Evolutionary conservation across 2,329 filamentous ascomycete species (phyloP), one percentile per base, ranked within the genome.

Genomic region (Paecilomyces sp.): DNA sequence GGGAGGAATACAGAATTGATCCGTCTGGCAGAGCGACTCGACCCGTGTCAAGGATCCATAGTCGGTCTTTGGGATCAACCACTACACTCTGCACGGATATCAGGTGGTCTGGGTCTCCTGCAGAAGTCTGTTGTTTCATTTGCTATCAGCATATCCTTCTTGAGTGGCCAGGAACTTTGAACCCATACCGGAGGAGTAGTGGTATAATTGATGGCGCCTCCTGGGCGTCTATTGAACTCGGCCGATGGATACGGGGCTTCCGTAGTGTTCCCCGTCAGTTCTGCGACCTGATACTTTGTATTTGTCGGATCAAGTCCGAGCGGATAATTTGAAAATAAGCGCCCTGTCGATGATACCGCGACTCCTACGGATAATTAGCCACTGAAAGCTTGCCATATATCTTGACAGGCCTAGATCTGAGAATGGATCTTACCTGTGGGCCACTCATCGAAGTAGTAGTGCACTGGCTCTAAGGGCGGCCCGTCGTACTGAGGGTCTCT

Each of bases 11-110:
- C 9, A 82, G 72, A 11, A 82, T 75, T 0, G 74, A 77, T 3
- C 78, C 78, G 53, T 81, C 74, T 0, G 67, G 64, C 3, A 73
- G 73, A n/a, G 73, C 66, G 1, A 75, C 76, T 24, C 81, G 74
- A 8, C 81, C 81, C 2, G 80, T 83, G 62, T 84, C 82, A 7
- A 83, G 75, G 57, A 83, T 78, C 81, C 80, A 83, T 22, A 83
- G 74, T 6, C 79, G 75, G 66, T 83, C 79, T 2, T 70, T 66
- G 0, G 80, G 63, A 61, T 84, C 81, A 18, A 83, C 74, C 11
- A 83, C 80, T 1, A 83, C 79, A 47, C 75, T 79, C 65, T 83
- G 81, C 0, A 82, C 79, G 54, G 79, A 79, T 58, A 83, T 80
- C 11, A 83, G 70, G 65, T 82, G 77, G 63, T 79, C 66, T n/a